A percentile compares a stretch with the other conserved stretches of the same genome.
phyloP scores from a whole-genome alignment of 2,329 filamentous ascomycete genomes.

The Trichoderma guizhouense region DNA sequence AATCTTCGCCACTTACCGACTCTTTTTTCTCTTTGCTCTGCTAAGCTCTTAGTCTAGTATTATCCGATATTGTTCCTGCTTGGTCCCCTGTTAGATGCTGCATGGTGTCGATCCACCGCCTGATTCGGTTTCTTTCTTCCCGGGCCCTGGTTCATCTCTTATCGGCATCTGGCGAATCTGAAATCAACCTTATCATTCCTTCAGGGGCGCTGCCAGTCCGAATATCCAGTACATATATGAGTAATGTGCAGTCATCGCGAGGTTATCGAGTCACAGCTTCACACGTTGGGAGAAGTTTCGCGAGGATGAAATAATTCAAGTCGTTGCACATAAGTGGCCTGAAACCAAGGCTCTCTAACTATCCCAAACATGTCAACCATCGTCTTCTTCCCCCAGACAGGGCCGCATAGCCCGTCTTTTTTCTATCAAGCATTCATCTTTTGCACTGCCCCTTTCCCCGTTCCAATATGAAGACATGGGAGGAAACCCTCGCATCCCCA shows the following conservation, averaged over 20 bases:
- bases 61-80: neutral
- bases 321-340: constrained; percentile 10
- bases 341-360: neutral
- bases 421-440: neutral
- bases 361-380: neutral
- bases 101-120: neutral
- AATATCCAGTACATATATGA: neutral
- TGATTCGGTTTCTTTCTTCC: neutral
- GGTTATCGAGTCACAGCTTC: neutral
- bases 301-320: neutral
- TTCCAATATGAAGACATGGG: neutral
- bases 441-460: neutral
- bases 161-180: neutral
- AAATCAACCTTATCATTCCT: neutral
- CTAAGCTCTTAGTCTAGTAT: neutral
- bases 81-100: neutral
- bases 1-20: neutral
- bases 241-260: neutral
- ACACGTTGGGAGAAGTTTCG: neutral
- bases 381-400: neutral
- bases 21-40: neutral
- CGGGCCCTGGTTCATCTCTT: neutral
- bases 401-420: neutral
- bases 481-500: neutral
- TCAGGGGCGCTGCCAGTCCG: neutral